phyloP scores from a whole-genome alignment of 208 protist species.

The Lotmaria passim region DNA sequence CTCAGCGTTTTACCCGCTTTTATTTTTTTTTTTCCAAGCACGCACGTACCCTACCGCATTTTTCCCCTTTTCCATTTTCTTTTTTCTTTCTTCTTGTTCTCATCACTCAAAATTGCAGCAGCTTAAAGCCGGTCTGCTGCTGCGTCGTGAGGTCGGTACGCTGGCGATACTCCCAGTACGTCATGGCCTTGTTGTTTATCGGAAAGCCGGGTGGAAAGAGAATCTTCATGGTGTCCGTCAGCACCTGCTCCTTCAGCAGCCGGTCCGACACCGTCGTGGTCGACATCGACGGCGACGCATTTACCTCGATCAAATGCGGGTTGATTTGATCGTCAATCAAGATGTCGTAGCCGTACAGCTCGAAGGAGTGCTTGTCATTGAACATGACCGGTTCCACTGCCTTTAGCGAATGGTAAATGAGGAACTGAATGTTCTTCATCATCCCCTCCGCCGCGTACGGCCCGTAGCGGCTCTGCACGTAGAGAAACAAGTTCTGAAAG shows the following conservation, averaged over 20 bases:
- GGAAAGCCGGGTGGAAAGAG: conserved; percentile 82
- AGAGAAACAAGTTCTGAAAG: conserved; percentile 85
- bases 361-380: conserved; percentile 96
- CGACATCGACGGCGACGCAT: conserved; percentile 92
- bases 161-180: conserved; percentile 84
- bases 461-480: conserved; percentile 81
- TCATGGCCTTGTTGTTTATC: conserved; percentile 42
- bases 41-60: neutral
- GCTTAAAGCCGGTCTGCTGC: conserved; percentile 69
- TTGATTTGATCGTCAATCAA: conserved; percentile 95
- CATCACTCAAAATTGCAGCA: conserved; percentile 45
- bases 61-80: neutral
- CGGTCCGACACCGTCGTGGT: conserved; percentile 84
- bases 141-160: conserved; percentile 79
- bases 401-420: conserved; percentile 93
- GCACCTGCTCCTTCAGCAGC: conserved; percentile 84
- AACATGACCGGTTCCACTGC: conserved; percentile 93
- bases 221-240: conserved; percentile 84
- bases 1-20: too few species aligned
- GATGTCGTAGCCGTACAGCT: conserved; percentile 98
- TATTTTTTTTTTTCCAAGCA: neutral
- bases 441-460: conserved; percentile 72
- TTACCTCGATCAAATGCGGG: conserved; percentile 98
- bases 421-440: conserved; percentile 89
- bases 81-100: neutral